Percentiles rank a stretch among this genome's conserved stretches.
These are phyloP conservation scores for Chrysanthemum seticuspe DNA, from an alignment of 129 eudicot species.

Conservation along the genomic window DNA sequence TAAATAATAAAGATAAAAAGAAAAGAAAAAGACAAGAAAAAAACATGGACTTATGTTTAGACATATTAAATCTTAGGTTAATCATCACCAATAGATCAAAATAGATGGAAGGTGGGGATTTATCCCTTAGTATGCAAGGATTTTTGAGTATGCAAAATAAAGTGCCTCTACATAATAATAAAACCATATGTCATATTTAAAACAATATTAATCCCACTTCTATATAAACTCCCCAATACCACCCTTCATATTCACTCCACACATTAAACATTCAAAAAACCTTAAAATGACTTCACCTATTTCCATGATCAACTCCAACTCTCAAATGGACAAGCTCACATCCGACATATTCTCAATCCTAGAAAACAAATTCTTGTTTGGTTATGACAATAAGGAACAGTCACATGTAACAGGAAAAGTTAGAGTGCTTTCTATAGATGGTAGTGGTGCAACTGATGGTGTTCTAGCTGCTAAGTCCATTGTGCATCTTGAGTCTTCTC, in stretches of 20 bases:
- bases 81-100: no score
- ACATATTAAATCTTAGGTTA: no score
- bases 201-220: neutral
- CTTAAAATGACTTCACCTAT: neutral
- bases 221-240: slow-evolving; percentile 33
- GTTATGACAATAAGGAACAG: slow-evolving; percentile 29
- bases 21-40: no score
- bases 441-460: slow-evolving; percentile 60
- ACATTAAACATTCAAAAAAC: no score
- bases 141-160: no score
- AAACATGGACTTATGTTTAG: no score
- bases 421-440: slow-evolving; percentile 66
- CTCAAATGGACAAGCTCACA: slow-evolving; percentile 57
- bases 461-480: slow-evolving; percentile 65
- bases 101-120: no score
- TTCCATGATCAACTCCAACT: slow-evolving; percentile 1
- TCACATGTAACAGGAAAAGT: slow-evolving; percentile 45
- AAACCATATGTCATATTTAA: no score
- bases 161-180: no score
- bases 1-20: no score
- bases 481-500: slow-evolving; percentile 41
- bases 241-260: slow-evolving; percentile 34
- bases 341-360: slow-evolving; percentile 72
- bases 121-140: no score
- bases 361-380: slow-evolving; percentile 74